Evolutionary conservation across 1,284 basidiomycete genomes (phyloP).

Genomic region (Meripilus lineatus): DNA sequence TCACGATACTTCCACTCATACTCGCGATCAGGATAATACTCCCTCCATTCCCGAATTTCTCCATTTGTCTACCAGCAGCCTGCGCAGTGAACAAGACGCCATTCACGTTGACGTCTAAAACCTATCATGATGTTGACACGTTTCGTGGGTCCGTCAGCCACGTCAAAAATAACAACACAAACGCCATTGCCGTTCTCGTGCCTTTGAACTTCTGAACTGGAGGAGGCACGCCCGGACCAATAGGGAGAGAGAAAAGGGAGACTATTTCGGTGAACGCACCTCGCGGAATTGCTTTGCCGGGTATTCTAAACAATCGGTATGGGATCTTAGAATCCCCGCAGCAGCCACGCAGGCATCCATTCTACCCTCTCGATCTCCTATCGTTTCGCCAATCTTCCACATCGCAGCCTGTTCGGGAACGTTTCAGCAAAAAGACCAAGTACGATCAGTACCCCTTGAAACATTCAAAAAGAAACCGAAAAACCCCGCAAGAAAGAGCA

Average conservation of each 20-base stretch:
- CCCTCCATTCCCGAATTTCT: slow-evolving; percentile 61
- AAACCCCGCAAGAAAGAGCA: too few relatives aligned
- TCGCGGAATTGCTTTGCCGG: slow-evolving; percentile 67
- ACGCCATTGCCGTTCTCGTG: background rate
- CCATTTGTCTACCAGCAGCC: slow-evolving; percentile 76
- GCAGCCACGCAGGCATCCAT: slow-evolving; percentile 75
- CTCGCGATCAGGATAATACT: slow-evolving; percentile 83
- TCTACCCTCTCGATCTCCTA: slow-evolving; percentile 58
- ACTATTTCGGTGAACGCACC: slow-evolving; percentile 27
- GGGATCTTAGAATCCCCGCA: slow-evolving; percentile 66
- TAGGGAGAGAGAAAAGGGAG: background rate
- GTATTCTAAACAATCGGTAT: slow-evolving; percentile 48
- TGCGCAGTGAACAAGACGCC: slow-evolving; percentile 79
- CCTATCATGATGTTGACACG: slow-evolving; percentile 32
- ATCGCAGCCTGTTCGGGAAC: slow-evolving; percentile 28
- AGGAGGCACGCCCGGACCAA: background rate
- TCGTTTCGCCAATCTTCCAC: slow-evolving; percentile 51
- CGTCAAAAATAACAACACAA: background rate
- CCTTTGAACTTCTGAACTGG: background rate
- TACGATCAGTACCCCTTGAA: too few relatives aligned
- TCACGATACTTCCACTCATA: slow-evolving; percentile 84
- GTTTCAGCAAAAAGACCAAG: background rate
- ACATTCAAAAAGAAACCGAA: too few relatives aligned
- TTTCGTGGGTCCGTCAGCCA: too few relatives aligned
- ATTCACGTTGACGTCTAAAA: slow-evolving; percentile 72